Evolutionary conservation across 2,329 filamentous ascomycete genomes (phyloP).

Genomic region (Aspergillus tubingensis): DNA sequence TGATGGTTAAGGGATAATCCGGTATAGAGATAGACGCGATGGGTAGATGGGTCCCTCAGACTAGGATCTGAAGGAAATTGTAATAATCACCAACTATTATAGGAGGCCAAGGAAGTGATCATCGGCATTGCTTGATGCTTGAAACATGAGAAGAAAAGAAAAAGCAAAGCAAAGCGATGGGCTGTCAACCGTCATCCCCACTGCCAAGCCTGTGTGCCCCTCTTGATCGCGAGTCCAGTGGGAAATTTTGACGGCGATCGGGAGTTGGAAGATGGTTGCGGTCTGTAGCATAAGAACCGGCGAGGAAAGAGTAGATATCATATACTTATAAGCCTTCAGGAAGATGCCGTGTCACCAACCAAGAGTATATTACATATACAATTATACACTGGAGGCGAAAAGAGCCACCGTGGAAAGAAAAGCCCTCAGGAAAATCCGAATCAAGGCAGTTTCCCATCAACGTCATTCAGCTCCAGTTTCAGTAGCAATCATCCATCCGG

Average conservation of each 20-base stretch:
- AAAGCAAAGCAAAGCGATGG: neutral
- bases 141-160: neutral
- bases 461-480: slow-evolving; percentile 10
- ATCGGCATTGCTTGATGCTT: neutral
- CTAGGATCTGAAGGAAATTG: neutral
- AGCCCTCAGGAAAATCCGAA: neutral
- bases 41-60: neutral
- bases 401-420: neutral
- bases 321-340: neutral
- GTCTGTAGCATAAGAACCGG: neutral
- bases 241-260: neutral
- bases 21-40: no score
- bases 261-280: neutral
- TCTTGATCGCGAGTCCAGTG: neutral
- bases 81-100: neutral
- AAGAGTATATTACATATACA: no score
- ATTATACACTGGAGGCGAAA: neutral
- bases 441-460: slow-evolving; percentile 1
- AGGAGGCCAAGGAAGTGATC: neutral
- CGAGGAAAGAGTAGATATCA: neutral
- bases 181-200: slow-evolving; percentile 13
- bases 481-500: slow-evolving; percentile 4
- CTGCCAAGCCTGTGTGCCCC: slow-evolving; percentile 18
- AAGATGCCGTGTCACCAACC: neutral
- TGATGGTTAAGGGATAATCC: no score